These are phyloP conservation scores for Boletus sp. DNA, from an alignment of 768 basidiomycete genomes.

Conservation along the genomic window DNA sequence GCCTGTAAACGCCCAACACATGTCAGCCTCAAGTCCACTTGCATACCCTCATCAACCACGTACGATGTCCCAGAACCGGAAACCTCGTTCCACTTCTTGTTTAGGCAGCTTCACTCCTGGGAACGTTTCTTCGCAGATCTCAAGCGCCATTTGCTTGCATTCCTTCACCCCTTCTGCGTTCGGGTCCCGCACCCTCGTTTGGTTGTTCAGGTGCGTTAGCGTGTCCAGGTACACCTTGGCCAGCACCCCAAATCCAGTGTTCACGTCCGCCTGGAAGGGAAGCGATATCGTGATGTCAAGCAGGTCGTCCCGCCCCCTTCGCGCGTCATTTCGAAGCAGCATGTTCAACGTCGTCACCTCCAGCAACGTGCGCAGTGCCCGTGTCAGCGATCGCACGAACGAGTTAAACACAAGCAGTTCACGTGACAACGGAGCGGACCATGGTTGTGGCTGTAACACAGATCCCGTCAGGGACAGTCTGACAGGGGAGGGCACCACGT, in stretches of 20 bases:
- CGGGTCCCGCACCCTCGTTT: constrained; percentile 70
- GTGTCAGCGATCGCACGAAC: constrained; percentile 87
- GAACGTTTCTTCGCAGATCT: constrained; percentile 93
- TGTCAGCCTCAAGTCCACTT: constrained; percentile 24
- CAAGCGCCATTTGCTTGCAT: constrained; percentile 83
- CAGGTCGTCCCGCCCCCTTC: constrained; percentile 82
- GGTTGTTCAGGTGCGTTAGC: constrained; percentile 81
- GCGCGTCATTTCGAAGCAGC: constrained; percentile 85
- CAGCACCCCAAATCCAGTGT: constrained; percentile 96
- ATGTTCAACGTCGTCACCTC: constrained; percentile 93
- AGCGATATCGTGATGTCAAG: constrained; percentile 89
- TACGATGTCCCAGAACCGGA: constrained; percentile 98
- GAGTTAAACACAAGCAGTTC: constrained; percentile 98
- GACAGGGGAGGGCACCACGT: too few species aligned
- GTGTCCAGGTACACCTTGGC: constrained; percentile 97
- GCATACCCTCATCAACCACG: constrained; percentile 35
- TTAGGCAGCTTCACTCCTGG: constrained; percentile 84
- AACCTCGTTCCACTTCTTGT: constrained; percentile 90
- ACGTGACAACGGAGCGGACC: constrained; percentile 95
- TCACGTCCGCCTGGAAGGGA: constrained; percentile 94
- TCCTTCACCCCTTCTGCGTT: constrained; percentile 76
- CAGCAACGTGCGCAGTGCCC: constrained; percentile 83
- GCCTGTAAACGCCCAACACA: constrained; percentile 44
- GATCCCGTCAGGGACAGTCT: constrained; percentile 11
- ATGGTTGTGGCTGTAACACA: constrained; percentile 67